Evolutionary conservation across 1,284 basidiomycete species (phyloP), one percentile per base, ranked within the genome.

Genomic region (Cutaneotrichosporon mucoides): DNA sequence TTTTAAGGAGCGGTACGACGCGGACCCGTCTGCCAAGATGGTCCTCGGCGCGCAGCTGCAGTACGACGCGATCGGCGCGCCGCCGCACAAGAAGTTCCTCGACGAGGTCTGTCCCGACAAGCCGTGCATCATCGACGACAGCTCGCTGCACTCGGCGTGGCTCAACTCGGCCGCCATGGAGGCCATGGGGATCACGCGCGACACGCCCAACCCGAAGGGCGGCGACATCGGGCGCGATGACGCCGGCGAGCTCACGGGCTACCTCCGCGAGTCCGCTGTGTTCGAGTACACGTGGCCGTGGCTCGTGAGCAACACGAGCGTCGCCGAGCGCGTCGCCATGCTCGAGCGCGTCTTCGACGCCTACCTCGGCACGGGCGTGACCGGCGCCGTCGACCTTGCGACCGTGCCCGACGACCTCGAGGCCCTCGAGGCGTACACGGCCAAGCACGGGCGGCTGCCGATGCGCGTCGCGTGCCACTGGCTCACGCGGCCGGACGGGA

Each of bases 81-180:
- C 35, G 33, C 66, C 67, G 6, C 62, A 68, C 57, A 55, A 60
- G 10, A 43, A 44, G n/a, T 57, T 56, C 46, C 64, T 73, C 36
- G 72, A 72, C 60, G 65, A 61, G 9, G 60, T 63, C 4, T 37
- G 65, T 2, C 55, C 64, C 9, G 69, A 69, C 46, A 46, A 69
- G 1, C 69, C 72, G n/a, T 64, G 72, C 13, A 61, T 68, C 46
- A 68, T 73, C 59, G 70, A 72, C 53, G 55, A 62, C 33, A 50
- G 59, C 10, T 65, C 66, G 51, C 61, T 69, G 13, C 72, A 73
- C 55, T 62, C 62, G 13, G 57, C 51, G 9, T 72, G 70, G 72
- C 60, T 70, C 46, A 72, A 68, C 57, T 56, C 64, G 2, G 67
- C 65, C 0, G 72, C 68, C 3, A 48, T 72, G 13, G 40, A 55